Base-by-base conservation (phyloP, 139 green algal genomes). In the Volvox reticuliferus region DNA sequence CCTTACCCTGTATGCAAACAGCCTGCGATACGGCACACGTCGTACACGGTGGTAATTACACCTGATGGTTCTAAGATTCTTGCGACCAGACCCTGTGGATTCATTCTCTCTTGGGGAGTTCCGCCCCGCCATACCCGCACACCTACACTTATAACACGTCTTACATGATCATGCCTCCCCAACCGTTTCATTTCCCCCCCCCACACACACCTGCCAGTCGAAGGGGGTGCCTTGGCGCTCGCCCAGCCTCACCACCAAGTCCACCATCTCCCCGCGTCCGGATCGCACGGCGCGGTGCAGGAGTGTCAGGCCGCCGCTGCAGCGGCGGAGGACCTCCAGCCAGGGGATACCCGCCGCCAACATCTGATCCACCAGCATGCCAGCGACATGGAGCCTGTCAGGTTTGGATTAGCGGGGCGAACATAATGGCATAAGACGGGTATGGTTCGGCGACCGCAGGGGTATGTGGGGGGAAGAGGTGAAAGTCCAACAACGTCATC, bases 281-380 rank as follows among this genome's bases (percentile, higher is more conserved):
- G 61, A 69, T 32, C 76, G 32, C 75, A 86, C 87, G 1, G 87
- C 75, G 20, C 87, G 87, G 76, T 91, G 87, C 87, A 91, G 87
- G 62, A 91, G 76, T 55, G 87, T 86, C 76, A 91, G 87, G 61
- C 87, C 87, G 61, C 33, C 87, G 61, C 76, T 79, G 75, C 76
- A 86, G 87, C 87, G 87, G 14, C 6, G 71, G 61, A 91, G 76
- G 61, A 91, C 14, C 87, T 91, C 87, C 28, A 13, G 5, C 76
- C 76, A 91, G 62, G 33, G 0, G 26, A 91, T 18, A 26, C 87
- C 87, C 6, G 76, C 62, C 20, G 76, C 21, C 75, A 69, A 32
- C 76, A 90, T 30, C 86, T 90, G 86, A 12, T 9, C 1, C 20
- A 90, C 86, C 71, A 90, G 69, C 86, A 83, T 5, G 30, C 12